phyloP scores from a whole-genome alignment of 2,329 filamentous ascomycete species.

The Graphilbum ipis-grandicollis region DNA sequence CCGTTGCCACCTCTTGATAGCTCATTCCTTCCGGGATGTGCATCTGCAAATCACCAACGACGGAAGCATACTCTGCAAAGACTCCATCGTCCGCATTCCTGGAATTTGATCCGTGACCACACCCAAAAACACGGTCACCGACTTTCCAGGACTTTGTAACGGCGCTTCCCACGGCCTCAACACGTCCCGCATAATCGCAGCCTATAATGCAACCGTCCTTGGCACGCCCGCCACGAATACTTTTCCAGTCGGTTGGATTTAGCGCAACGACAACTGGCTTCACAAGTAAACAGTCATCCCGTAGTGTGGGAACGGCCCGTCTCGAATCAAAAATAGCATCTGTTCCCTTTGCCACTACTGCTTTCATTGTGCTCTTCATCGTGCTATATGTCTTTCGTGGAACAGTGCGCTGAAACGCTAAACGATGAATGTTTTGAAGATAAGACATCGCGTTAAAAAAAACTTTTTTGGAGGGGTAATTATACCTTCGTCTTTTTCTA shows the following conservation, averaged over 20 bases:
- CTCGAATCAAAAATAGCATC: no score
- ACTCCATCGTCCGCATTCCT: constrained; percentile 21
- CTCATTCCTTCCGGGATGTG: constrained; percentile 24
- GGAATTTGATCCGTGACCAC: constrained; percentile 18
- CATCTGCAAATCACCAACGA: constrained; percentile 21
- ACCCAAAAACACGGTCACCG: constrained; percentile 27
- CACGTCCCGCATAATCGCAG: constrained; percentile 27
- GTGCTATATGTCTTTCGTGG: no score
- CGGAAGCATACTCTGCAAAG: constrained; percentile 21
- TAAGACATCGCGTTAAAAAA: no score
- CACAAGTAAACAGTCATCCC: constrained; percentile 11
- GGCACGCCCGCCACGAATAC: constrained; percentile 1
- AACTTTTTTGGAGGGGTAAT: no score
- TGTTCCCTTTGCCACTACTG: no score
- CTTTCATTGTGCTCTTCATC: no score
- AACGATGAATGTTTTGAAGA: no score
- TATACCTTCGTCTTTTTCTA: no score
- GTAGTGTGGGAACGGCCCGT: constrained; percentile 8
- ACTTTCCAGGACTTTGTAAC: constrained; percentile 21
- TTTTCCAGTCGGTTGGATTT: constrained; percentile 13
- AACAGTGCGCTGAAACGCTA: no score
- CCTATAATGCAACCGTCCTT: constrained; percentile 7
- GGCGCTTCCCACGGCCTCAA: constrained; percentile 23
- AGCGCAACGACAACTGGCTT: constrained; percentile 10
- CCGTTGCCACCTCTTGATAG: constrained; percentile 38